Percentiles rank a stretch among this genome's conserved stretches.
These are phyloP conservation scores for Yarrowia sp. DNA, from an alignment of 805 yeast genomes.

Conservation along the genomic window DNA sequence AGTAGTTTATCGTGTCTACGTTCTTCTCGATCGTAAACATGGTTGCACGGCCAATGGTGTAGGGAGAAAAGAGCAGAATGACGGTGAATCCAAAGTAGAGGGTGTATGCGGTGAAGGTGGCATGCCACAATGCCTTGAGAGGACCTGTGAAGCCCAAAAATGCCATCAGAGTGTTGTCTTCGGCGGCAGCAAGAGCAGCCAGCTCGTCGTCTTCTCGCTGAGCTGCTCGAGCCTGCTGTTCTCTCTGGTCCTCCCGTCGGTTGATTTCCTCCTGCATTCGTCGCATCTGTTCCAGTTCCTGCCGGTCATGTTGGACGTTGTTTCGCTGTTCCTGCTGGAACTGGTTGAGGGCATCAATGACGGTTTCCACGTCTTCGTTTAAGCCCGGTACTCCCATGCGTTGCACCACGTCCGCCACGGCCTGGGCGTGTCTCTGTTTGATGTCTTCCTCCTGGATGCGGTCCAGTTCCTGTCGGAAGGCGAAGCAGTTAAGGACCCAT, in stretches of 20 bases:
- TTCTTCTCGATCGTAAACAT: neutral
- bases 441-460: constrained; percentile 22
- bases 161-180: neutral
- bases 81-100: neutral
- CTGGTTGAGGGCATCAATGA: neutral
- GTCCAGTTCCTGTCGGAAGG: constrained; percentile 29
- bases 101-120: neutral
- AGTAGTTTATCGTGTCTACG: constrained; percentile 1
- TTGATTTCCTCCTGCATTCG: constrained; percentile 21
- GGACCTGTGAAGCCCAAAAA: constrained; percentile 20
- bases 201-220: neutral
- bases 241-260: neutral
- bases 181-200: neutral
- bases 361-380: neutral
- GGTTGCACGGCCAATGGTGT: constrained; percentile 24
- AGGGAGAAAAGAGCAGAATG: constrained; percentile 6
- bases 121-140: neutral
- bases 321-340: neutral
- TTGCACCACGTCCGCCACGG: neutral
- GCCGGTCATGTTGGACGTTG: neutral
- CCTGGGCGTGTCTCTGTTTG: constrained; percentile 1
- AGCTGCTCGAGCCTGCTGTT: neutral
- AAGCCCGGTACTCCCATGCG: neutral
- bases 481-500: constrained; percentile 38
- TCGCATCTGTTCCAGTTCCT: neutral